Evolutionary conservation across 441 rosid species (phyloP).

Genomic region (Gossypium armourianum): DNA sequence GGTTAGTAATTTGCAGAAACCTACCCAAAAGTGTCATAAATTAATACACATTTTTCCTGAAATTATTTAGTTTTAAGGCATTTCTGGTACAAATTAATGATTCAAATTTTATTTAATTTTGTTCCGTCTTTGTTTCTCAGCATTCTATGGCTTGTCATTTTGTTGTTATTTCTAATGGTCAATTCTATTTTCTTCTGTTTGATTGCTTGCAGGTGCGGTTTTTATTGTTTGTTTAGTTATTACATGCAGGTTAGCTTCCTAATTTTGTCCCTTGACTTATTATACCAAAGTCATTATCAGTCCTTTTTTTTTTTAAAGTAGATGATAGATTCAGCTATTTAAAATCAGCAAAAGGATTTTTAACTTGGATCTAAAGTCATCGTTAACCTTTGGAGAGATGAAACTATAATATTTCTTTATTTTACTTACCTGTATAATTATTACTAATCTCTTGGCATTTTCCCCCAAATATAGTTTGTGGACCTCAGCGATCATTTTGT

Average conservation of each 20-base stretch:
- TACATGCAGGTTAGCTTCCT: conserved; percentile 66
- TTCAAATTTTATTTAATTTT: neutral
- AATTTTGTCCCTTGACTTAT: neutral
- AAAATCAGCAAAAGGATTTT: neutral
- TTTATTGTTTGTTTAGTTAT: conserved; percentile 71
- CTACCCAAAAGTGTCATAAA: conserved; percentile 3
- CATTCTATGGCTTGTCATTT: neutral
- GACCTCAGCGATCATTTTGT: conserved; percentile 80
- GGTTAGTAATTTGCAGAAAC: conserved; percentile 42
- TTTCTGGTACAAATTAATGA: conserved; percentile 1
- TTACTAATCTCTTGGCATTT: conserved; percentile 8
- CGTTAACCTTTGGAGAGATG: neutral
- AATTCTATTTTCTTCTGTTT: conserved; percentile 5
- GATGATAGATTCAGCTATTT: neutral
- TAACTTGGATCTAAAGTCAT: neutral
- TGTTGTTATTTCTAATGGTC: conserved; percentile 10
- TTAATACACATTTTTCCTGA: neutral
- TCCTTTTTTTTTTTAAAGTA: conserved; percentile 1
- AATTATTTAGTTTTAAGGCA: neutral
- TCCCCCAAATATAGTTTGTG: conserved; percentile 50
- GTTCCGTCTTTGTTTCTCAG: neutral
- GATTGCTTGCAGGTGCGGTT: conserved; percentile 59
- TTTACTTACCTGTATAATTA: neutral
- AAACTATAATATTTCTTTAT: neutral
- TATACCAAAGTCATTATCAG: neutral